A percentile compares a stretch with the other conserved stretches of the same genome.
These are phyloP conservation scores for Magnolia kwangsiensis DNA, from an alignment of 164 flowering plant species.

Conservation along the genomic window DNA sequence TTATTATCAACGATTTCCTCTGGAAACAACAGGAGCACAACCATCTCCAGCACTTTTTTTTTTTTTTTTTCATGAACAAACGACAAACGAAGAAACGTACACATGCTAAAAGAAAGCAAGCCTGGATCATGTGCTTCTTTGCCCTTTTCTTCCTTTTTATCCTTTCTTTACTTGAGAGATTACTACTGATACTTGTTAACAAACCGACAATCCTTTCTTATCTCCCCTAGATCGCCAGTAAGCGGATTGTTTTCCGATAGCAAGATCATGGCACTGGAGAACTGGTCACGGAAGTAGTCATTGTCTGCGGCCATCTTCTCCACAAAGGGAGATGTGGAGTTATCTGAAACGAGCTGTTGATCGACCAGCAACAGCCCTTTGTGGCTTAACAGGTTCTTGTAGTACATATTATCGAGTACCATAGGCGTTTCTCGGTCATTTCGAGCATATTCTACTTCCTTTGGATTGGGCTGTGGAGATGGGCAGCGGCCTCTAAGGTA, in stretches of 20 bases:
- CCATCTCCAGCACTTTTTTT: no score
- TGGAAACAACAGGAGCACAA: no score
- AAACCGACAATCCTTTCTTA: slow-evolving; percentile 72
- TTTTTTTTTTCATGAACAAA: no score
- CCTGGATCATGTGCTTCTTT: no score
- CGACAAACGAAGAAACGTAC: no score
- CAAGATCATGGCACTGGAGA: slow-evolving; percentile 49
- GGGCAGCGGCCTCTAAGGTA: slow-evolving; percentile 77
- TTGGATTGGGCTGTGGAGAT: slow-evolving; percentile 57
- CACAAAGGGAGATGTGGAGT: slow-evolving; percentile 54
- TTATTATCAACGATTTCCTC: no score
- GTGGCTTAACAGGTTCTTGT: slow-evolving; percentile 62
- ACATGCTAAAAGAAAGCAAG: no score
- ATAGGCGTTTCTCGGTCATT: slow-evolving; percentile 72
- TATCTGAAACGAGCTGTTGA: slow-evolving; percentile 58
- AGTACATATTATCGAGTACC: slow-evolving; percentile 73
- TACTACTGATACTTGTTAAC: slow-evolving; percentile 28
- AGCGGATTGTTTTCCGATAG: slow-evolving; percentile 77
- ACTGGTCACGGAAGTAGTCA: slow-evolving; percentile 62
- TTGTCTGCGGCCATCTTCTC: slow-evolving; percentile 77
- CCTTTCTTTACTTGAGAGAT: no score
- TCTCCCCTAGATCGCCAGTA: slow-evolving; percentile 57
- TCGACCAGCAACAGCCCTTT: slow-evolving; percentile 67
- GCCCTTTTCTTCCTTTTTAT: no score
- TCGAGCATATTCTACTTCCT: slow-evolving; percentile 57